A percentile compares a stretch with the other conserved stretches of the same genome.
These are phyloP conservation scores for Pichia terricola DNA, from an alignment of 1,139 yeast genomes.

Conservation along the genomic window DNA sequence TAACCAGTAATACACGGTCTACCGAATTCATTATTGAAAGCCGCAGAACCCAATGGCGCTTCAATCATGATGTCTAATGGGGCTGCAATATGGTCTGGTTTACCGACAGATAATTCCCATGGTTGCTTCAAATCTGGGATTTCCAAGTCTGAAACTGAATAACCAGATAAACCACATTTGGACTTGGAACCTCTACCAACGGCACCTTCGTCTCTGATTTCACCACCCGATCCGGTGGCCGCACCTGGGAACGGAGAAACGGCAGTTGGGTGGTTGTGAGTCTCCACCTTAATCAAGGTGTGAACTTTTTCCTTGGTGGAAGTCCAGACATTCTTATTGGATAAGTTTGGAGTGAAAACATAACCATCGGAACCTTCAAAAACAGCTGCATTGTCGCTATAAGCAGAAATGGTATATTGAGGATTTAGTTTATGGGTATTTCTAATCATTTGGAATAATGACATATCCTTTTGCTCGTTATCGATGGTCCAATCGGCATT, in stretches of 20 bases:
- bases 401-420: slow-evolving; percentile 82
- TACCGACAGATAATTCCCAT: slow-evolving; percentile 88
- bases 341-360: slow-evolving; percentile 68
- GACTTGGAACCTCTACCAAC: slow-evolving; percentile 97
- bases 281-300: slow-evolving; percentile 90
- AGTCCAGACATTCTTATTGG: slow-evolving; percentile 57
- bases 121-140: slow-evolving; percentile 86
- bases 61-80: slow-evolving; percentile 91
- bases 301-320: slow-evolving; percentile 73
- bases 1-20: slow-evolving; percentile 97
- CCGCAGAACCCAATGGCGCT: slow-evolving; percentile 97
- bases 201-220: slow-evolving; percentile 99
- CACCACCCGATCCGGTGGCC: slow-evolving; percentile 99
- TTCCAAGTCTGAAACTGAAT: slow-evolving; percentile 79
- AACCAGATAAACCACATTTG: slow-evolving; percentile 93
- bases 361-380: slow-evolving; percentile 75
- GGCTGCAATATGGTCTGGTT: slow-evolving; percentile 89
- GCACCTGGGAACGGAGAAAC: slow-evolving; percentile 99
- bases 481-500: slow-evolving; percentile 98
- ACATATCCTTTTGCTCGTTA: slow-evolving; percentile 58
- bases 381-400: slow-evolving; percentile 98
- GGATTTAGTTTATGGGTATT: slow-evolving; percentile 79
- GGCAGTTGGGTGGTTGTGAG: slow-evolving; percentile 99
- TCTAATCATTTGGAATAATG: slow-evolving; percentile 91
- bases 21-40: slow-evolving; percentile 97